A percentile compares a stretch with the other conserved stretches of the same genome.
Evolutionary conservation across 164 flowering plant genomes (phyloP).

Genomic region (Annona squamosa): DNA sequence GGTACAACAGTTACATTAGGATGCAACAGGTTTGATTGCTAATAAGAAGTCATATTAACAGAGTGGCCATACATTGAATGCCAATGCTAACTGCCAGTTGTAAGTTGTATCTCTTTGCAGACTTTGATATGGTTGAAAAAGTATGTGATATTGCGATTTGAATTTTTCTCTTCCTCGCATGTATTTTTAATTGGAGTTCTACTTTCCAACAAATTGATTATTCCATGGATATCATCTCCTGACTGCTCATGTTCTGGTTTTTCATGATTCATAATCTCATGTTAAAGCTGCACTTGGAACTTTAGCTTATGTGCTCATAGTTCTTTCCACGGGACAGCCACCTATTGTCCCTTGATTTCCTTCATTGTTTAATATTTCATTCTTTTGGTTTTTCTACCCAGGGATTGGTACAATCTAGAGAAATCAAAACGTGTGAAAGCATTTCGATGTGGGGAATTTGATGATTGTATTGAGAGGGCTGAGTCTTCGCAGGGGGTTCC

Average conservation of each 20-base stretch:
- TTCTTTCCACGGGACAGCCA: background rate
- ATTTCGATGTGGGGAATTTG: constrained; percentile 97
- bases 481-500: constrained; percentile 71
- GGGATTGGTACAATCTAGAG: constrained; percentile 98
- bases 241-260: background rate
- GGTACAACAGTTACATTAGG: no score
- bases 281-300: background rate
- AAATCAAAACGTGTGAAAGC: constrained; percentile 96
- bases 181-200: background rate
- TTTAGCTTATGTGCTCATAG: background rate
- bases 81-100: no score
- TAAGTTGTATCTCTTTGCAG: no score
- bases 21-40: no score
- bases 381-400: constrained; percentile 17
- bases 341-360: background rate
- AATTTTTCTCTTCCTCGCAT: background rate
- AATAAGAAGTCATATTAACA: no score
- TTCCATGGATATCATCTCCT: background rate
- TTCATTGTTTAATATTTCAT: background rate
- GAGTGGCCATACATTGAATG: no score
- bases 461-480: constrained; percentile 89
- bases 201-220: background rate
- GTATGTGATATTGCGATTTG: background rate
- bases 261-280: no score
- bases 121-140: background rate